Conservation (phyloP, 441 rosid species). For the Daphne laureola region DNA sequence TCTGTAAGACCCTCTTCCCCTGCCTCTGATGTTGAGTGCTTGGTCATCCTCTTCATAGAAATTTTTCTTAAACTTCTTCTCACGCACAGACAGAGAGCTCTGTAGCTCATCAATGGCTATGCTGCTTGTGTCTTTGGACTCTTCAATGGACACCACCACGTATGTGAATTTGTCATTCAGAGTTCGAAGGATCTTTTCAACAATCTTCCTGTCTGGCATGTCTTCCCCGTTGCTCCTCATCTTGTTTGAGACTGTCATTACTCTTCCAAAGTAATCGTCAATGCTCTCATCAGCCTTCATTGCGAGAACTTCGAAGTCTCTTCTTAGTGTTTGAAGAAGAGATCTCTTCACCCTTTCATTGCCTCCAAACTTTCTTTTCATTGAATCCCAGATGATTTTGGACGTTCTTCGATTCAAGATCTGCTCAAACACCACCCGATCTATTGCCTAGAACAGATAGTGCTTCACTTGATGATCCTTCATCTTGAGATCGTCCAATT, state of each 20-base stretch:
- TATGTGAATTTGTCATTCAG: constrained; percentile 6
- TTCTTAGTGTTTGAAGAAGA: too few relatives aligned
- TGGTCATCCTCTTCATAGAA: too few relatives aligned
- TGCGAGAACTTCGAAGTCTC: too few relatives aligned
- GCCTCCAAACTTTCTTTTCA: constrained; percentile 14
- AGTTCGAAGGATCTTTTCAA: neutral
- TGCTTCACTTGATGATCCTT: constrained; percentile 12
- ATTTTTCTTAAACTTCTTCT: too few relatives aligned
- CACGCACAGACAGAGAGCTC: too few relatives aligned
- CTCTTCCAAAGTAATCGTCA: constrained; percentile 4
- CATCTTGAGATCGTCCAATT: neutral
- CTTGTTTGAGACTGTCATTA: neutral
- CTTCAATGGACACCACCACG: constrained; percentile 5
- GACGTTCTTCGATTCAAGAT: neutral
- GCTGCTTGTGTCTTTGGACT: neutral
- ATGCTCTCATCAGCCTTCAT: constrained; percentile 11
- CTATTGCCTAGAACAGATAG: constrained; percentile 4
- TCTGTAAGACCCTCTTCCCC: too few relatives aligned
- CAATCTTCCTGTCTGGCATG: constrained; percentile 3
- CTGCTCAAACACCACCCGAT: neutral
- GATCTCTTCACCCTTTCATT: constrained; percentile 11
- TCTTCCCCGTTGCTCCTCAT: too few relatives aligned
- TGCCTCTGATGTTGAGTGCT: too few relatives aligned
- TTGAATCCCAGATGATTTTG: constrained; percentile 1
- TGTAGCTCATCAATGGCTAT: too few relatives aligned